phyloP scores from a whole-genome alignment of 2,329 filamentous ascomycete species.

The Alternaria arbusti region DNA sequence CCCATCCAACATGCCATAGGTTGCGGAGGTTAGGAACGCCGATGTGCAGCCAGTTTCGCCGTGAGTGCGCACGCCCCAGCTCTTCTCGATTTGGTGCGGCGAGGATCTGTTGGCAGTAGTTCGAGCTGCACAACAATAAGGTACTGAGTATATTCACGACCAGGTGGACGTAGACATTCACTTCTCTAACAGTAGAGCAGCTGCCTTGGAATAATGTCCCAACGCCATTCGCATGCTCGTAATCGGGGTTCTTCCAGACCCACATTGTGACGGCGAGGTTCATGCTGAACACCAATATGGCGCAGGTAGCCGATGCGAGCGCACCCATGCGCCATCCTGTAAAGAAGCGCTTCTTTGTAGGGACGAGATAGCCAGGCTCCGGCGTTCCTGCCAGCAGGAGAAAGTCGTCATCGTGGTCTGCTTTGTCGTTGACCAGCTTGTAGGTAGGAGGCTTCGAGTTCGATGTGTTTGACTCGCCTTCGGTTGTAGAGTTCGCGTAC shows the following conservation, averaged over 20 bases:
- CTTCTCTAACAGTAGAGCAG: background rate
- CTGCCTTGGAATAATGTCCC: background rate
- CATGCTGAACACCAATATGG: background rate
- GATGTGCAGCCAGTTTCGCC: constrained; percentile 48
- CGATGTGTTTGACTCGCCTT: background rate
- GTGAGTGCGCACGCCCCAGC: constrained; percentile 27
- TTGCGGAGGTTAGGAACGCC: constrained; percentile 49
- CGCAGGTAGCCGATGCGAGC: background rate
- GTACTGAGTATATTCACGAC: constrained; percentile 56
- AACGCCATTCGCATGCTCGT: background rate
- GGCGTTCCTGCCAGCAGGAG: background rate
- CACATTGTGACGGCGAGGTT: background rate
- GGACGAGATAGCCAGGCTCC: background rate
- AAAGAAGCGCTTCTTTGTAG: background rate
- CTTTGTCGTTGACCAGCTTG: background rate
- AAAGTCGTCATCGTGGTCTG: background rate
- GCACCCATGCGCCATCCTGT: background rate
- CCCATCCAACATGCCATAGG: background rate
- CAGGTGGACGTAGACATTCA: constrained; percentile 48
- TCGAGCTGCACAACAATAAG: constrained; percentile 29
- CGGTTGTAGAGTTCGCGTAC: background rate
- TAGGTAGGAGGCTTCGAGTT: background rate
- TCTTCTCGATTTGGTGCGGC: constrained; percentile 29
- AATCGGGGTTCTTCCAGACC: background rate
- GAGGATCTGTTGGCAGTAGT: constrained; percentile 37